A percentile compares a stretch with the other conserved stretches of the same genome.
Evolutionary conservation across 2,329 filamentous ascomycete genomes (phyloP).

Genomic region (Sodiomyces alkalinus): DNA sequence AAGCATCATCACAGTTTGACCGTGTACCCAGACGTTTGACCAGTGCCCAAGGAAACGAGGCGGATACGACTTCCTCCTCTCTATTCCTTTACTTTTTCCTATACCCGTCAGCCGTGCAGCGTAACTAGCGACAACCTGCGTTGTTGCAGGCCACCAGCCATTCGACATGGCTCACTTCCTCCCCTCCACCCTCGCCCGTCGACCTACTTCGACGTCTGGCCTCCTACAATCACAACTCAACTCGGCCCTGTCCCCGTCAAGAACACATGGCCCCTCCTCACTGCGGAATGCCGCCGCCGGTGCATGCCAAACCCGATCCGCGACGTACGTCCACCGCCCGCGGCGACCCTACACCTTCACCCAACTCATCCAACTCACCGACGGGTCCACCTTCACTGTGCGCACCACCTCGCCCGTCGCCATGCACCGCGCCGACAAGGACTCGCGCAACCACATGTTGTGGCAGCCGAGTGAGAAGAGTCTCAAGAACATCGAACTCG

Average conservation of each 20-base stretch:
- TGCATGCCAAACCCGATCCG: constrained; percentile 54
- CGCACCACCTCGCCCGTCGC: constrained; percentile 59
- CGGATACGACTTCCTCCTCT: too few species aligned
- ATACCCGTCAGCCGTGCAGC: too few species aligned
- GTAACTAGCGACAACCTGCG: too few species aligned
- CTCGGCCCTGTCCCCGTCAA: constrained; percentile 9
- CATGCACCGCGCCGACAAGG: constrained; percentile 51
- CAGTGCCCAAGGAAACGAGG: too few species aligned
- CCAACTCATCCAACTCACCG: constrained; percentile 84
- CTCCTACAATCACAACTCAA: constrained; percentile 5
- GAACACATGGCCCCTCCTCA: constrained; percentile 7
- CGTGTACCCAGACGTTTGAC: too few species aligned
- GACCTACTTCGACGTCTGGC: constrained; percentile 1
- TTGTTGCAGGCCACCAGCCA: too few species aligned
- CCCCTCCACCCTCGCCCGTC: background rate
- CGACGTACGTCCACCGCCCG: constrained; percentile 75
- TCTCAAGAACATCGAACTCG: constrained; percentile 77
- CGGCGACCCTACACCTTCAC: constrained; percentile 92
- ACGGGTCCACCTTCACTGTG: constrained; percentile 72
- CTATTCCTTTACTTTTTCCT: too few species aligned
- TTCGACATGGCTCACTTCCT: constrained; percentile 2
- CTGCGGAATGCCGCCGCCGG: too few species aligned
- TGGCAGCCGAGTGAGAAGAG: constrained; percentile 82
- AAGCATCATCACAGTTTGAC: too few species aligned
- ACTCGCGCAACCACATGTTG: constrained; percentile 74